These are phyloP conservation scores for Bidens hawaiensis DNA, from an alignment of 140 eudicot genomes.

Conservation along the genomic window DNA sequence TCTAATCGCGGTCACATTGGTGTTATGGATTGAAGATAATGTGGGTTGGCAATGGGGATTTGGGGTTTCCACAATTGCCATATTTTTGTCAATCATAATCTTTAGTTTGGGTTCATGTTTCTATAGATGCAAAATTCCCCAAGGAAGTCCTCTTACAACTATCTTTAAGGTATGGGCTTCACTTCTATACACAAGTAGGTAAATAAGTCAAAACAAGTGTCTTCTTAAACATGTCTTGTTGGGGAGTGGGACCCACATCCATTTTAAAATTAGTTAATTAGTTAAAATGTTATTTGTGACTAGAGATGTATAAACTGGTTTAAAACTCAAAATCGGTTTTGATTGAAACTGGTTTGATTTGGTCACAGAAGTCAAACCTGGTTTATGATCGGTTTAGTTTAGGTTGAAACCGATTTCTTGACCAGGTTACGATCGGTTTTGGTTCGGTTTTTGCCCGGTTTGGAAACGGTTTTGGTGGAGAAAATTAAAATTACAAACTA, in stretches of 20 bases:
- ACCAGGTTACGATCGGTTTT: no score
- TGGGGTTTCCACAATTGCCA: constrained; percentile 51
- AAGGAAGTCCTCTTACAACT: constrained; percentile 70
- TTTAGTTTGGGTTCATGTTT: constrained; percentile 46
- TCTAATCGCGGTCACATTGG: constrained; percentile 67
- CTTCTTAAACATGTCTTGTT: not conserved
- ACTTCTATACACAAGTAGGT: not conserved
- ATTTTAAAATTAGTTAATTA: not conserved
- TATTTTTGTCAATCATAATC: constrained; percentile 47
- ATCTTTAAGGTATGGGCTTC: constrained; percentile 47
- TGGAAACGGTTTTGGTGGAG: no score
- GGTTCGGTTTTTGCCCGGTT: no score
- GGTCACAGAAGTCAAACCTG: no score
- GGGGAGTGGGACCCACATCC: not conserved
- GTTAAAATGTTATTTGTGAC: not conserved
- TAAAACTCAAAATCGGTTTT: no score
- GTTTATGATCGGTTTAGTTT: no score
- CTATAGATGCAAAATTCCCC: constrained; percentile 61
- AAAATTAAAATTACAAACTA: no score
- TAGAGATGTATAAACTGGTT: no score
- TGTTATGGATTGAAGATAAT: constrained; percentile 75
- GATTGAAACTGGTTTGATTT: no score
- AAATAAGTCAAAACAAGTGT: not conserved
- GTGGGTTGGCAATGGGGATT: constrained; percentile 91
- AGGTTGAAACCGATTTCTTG: no score